These are phyloP conservation scores for Candida dendrica DNA, from an alignment of 805 yeast genomes.

Conservation along the genomic window DNA sequence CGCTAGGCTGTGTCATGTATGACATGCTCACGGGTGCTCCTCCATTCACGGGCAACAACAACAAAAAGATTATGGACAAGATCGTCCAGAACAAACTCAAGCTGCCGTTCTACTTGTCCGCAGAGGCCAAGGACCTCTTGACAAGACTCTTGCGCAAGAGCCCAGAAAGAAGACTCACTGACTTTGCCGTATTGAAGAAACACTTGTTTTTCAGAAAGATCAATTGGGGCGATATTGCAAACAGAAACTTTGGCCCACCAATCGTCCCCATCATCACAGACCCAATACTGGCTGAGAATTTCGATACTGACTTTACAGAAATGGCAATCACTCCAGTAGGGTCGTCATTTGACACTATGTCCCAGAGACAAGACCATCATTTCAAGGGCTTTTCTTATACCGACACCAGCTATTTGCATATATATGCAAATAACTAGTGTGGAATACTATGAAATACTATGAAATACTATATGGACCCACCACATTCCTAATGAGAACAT, in stretches of 20 bases:
- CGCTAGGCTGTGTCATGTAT: slow-evolving; percentile 72
- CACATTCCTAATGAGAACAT: no score
- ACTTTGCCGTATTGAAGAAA: slow-evolving; percentile 49
- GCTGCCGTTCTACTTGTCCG: slow-evolving; percentile 69
- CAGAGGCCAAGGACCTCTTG: slow-evolving; percentile 73
- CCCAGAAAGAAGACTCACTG: slow-evolving; percentile 55
- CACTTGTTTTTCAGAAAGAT: slow-evolving; percentile 75
- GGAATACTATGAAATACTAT: no score
- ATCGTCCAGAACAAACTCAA: slow-evolving; percentile 60
- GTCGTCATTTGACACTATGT: slow-evolving; percentile 9
- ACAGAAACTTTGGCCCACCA: slow-evolving; percentile 52
- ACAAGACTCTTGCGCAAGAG: slow-evolving; percentile 60
- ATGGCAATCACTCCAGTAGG: slow-evolving; percentile 39
- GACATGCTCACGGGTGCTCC: slow-evolving; percentile 84
- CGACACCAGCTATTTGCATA: slow-evolving; percentile 17
- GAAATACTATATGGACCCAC: no score
- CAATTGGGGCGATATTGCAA: slow-evolving; percentile 56
- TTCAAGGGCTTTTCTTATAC: slow-evolving; percentile 42
- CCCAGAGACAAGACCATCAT: slow-evolving; percentile 13
- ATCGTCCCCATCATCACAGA: slow-evolving; percentile 77
- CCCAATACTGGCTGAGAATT: slow-evolving; percentile 79
- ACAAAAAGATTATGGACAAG: slow-evolving; percentile 69
- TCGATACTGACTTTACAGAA: slow-evolving; percentile 70
- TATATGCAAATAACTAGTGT: slow-evolving; percentile 11
- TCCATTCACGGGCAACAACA: slow-evolving; percentile 80